Evolutionary conservation across 352 stramenopile genomes (phyloP).

Genomic region (Globisporangium yorkense): DNA sequence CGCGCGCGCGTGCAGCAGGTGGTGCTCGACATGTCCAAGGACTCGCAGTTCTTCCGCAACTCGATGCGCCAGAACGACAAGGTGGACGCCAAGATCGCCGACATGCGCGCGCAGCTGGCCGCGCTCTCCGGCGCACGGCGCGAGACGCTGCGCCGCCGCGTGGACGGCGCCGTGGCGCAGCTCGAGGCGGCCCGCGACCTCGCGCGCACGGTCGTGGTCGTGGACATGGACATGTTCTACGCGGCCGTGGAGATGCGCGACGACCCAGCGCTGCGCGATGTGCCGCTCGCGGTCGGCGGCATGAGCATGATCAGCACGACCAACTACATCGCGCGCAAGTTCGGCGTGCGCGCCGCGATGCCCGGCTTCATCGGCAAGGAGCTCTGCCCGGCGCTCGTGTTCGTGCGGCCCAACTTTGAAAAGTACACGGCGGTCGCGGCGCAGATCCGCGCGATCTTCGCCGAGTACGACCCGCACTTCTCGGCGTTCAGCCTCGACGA

Average conservation of each 20-base stretch:
- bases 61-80: constrained; percentile 86
- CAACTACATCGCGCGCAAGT: constrained; percentile 94
- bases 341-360: constrained; percentile 94
- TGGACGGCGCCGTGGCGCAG: constrained; percentile 33
- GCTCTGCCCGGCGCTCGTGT: constrained; percentile 91
- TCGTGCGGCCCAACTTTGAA: constrained; percentile 87
- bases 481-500: constrained; percentile 92
- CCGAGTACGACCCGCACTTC: constrained; percentile 92
- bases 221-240: constrained; percentile 98
- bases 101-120: constrained; percentile 63
- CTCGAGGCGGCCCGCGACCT: constrained; percentile 55
- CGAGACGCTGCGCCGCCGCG: constrained; percentile 29
- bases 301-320: constrained; percentile 94
- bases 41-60: constrained; percentile 92
- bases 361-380: constrained; percentile 95
- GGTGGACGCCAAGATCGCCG: constrained; percentile 73
- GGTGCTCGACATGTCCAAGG: constrained; percentile 92
- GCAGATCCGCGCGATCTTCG: constrained; percentile 81
- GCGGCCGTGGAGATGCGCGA: constrained; percentile 94
- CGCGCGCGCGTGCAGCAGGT: constrained; percentile 89
- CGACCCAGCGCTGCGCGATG: constrained; percentile 77
- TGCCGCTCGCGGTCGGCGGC: constrained; percentile 91
- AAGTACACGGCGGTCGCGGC: constrained; percentile 86
- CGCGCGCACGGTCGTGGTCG: constrained; percentile 80
- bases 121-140: constrained; percentile 35